Evolutionary conservation across 495 filamentous ascomycete genomes (phyloP).

Genomic region (Hypomontagnella monticulosa): DNA sequence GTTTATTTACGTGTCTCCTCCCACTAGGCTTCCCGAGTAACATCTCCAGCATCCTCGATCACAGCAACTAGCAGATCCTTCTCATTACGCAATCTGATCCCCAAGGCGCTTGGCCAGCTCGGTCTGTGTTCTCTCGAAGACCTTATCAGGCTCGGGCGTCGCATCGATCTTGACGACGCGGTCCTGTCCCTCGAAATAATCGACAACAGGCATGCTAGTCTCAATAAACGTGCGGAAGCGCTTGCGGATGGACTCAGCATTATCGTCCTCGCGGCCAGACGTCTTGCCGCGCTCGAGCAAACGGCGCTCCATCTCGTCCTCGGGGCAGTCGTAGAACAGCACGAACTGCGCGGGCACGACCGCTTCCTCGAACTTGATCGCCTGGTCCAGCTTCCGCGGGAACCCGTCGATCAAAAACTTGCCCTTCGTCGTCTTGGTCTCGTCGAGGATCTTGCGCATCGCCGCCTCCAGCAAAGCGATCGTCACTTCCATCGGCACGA

Average conservation of each 20-base stretch:
- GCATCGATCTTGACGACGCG: conserved; percentile 83
- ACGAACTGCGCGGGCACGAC: conserved; percentile 85
- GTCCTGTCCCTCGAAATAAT: conserved; percentile 78
- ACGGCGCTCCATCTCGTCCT: conserved; percentile 83
- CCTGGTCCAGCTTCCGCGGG: conserved; percentile 97
- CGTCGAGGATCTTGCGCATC: conserved; percentile 72
- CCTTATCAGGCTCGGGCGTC: conserved; percentile 71
- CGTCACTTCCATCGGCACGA: conserved; percentile 99
- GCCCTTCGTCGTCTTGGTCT: conserved; percentile 43
- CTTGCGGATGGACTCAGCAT: conserved; percentile 94
- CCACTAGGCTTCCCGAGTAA: not conserved
- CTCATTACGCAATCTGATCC: not conserved
- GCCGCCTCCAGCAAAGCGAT: conserved; percentile 91
- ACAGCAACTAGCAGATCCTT: not conserved
- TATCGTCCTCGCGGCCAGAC: conserved; percentile 89
- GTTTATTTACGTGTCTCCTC: not conserved
- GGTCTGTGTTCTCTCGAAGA: conserved; percentile 73
- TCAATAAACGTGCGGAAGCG: conserved; percentile 92
- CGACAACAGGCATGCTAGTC: conserved; percentile 95
- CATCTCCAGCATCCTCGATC: not conserved
- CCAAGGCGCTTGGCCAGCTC: conserved; percentile 50
- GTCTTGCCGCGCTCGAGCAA: conserved; percentile 92
- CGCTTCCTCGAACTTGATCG: conserved; percentile 86
- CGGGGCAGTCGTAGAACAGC: conserved; percentile 90
- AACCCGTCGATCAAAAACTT: conserved; percentile 95